Conservation (phyloP, 2,329 filamentous ascomycete species). For the Xylaria sp. region DNA sequence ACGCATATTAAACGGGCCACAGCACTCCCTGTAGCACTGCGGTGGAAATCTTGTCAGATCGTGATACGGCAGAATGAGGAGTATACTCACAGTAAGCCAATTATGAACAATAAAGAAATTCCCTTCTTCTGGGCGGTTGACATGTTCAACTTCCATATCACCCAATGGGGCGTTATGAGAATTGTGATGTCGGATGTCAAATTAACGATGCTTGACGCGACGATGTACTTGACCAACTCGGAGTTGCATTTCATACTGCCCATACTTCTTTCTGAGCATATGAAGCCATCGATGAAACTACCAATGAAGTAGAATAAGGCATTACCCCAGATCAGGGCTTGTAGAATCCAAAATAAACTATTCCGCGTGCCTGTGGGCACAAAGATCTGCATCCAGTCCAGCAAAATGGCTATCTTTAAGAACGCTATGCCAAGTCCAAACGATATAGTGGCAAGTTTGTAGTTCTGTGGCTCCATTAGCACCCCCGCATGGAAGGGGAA, state of each 20-base stretch:
- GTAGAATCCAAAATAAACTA: conserved; percentile 8
- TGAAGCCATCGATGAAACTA: conserved; percentile 15
- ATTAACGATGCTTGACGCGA: conserved; percentile 19
- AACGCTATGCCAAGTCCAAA: conserved; percentile 15
- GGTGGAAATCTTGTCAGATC: not conserved
- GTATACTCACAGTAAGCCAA: conserved; percentile 20
- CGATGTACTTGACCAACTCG: conserved; percentile 3
- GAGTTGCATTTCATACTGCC: not conserved
- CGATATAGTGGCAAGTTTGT: conserved; percentile 3
- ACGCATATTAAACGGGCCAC: conserved; percentile 16
- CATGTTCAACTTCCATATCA: conserved; percentile 24
- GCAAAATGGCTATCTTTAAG: conserved; percentile 15
- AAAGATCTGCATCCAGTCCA: conserved; percentile 18
- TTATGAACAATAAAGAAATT: conserved; percentile 20
- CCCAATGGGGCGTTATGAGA: conserved; percentile 18
- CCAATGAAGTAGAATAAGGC: conserved; percentile 19
- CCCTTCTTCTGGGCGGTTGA: conserved; percentile 12
- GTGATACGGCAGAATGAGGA: not conserved
- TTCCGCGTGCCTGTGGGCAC: conserved; percentile 12
- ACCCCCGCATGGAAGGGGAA: not conserved
- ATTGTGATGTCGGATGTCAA: conserved; percentile 22
- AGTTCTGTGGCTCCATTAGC: not conserved
- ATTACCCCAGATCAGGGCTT: conserved; percentile 9
- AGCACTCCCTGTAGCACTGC: conserved; percentile 17
- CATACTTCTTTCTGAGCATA: not conserved